Evolutionary conservation across 768 basidiomycete genomes (phyloP), one percentile per base, ranked within the genome.

Genomic region (Solioccasus polychromus): DNA sequence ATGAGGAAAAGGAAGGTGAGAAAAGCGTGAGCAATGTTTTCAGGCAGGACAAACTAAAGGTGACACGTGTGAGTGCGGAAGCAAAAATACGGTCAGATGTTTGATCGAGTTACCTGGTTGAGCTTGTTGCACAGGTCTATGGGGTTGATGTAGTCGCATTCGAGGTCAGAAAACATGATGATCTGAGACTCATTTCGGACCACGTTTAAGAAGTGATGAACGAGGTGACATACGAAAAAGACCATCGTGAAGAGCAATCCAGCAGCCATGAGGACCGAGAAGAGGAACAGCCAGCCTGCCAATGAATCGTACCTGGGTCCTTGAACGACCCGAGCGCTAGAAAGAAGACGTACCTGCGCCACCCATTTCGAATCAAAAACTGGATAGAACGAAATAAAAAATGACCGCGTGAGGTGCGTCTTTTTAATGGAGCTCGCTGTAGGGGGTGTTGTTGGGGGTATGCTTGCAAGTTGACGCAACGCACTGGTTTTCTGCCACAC

Each of bases 91-190:
- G 19, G 18, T 39, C 5, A 45, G 19, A 35, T 24, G 11, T 36
- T 20, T 31, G 14, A 22, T 32, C 10, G 5, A 69, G 76, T 36
- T 53, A 95, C 95, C 71, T 93, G 90, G 66, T 98, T 98, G 60
- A 98, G 84, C 76, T 96, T 97, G 73, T 98, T 98, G 73, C 96
- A 98, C 30, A 98, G 84, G 70, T 99, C 96, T 81, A 99, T 99
- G 42, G 96, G 96, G 71, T 99, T 99, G 77, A 98, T 95, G 73
- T 97, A 98, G 78, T 96, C 93, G 76, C 92, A 96, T 73, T 97
- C 95, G 64, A 98, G 74, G 73, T 98, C 96, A 35, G 93, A 96
- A 77, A 98, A 98, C 95, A 97, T 98, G 76, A 99, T 98, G 62
- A 99, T 97, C 95, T 98, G 58, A 25, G 26, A 5, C 24, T 35